Conservation (phyloP, 163 green algal species). For the Trebouxia gelatinosa region DNA sequence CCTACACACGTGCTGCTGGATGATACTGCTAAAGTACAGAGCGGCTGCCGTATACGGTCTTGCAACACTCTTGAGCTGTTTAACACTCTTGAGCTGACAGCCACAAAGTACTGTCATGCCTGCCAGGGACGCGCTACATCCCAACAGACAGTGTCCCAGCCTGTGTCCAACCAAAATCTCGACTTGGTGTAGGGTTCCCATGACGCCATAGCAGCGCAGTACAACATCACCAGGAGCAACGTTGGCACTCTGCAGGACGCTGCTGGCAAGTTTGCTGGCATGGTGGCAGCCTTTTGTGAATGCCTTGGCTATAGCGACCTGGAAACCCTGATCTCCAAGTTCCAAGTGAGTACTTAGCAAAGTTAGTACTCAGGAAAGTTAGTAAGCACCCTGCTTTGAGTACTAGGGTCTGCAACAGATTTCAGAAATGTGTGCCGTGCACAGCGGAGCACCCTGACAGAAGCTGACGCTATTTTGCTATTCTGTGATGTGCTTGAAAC, state of each 20-base stretch:
- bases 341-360: conserved; percentile 47
- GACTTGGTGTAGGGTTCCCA: too few relatives aligned
- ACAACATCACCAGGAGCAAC: not conserved
- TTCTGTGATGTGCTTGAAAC: too few relatives aligned
- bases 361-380: too few relatives aligned
- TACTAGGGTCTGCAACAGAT: too few relatives aligned
- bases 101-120: too few relatives aligned
- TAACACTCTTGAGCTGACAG: not conserved
- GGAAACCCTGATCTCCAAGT: conserved; percentile 76
- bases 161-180: too few relatives aligned
- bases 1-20: not conserved
- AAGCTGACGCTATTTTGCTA: too few relatives aligned
- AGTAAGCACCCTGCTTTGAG: too few relatives aligned
- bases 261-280: conserved; percentile 64
- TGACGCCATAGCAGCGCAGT: not conserved
- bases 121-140: too few relatives aligned
- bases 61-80: not conserved
- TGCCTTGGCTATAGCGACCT: conserved; percentile 76
- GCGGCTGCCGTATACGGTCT: not conserved
- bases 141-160: too few relatives aligned
- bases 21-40: not conserved
- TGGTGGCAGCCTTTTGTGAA: conserved; percentile 85
- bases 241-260: not conserved
- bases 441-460: too few relatives aligned
- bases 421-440: too few relatives aligned